These are phyloP conservation scores for Pyrenochaeta sp. DNA, from an alignment of 2,329 filamentous ascomycete genomes.

Conservation along the genomic window DNA sequence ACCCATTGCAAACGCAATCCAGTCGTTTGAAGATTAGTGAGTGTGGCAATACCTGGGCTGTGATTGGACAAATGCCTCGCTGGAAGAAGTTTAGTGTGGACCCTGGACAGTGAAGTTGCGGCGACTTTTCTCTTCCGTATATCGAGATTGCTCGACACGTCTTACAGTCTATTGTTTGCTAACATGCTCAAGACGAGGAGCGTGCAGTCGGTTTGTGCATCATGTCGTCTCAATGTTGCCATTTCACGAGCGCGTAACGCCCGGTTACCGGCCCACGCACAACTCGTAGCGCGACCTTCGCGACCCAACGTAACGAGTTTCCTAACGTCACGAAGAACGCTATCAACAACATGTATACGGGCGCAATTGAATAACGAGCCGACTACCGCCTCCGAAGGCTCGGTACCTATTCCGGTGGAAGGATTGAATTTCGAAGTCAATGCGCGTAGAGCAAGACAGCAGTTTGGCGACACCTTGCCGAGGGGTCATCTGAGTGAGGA, in stretches of 20 bases:
- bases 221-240: slow-evolving; percentile 43
- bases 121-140: slow-evolving; percentile 39
- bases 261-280: slow-evolving; percentile 25
- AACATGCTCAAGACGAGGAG: slow-evolving; percentile 44
- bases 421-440: slow-evolving; percentile 63
- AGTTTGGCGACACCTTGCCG: slow-evolving; percentile 80
- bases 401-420: slow-evolving; percentile 23
- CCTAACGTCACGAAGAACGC: slow-evolving; percentile 28
- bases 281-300: slow-evolving; percentile 15
- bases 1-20: not conserved
- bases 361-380: slow-evolving; percentile 21
- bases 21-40: not conserved
- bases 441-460: slow-evolving; percentile 75
- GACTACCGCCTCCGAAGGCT: not conserved
- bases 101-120: slow-evolving; percentile 29
- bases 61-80: slow-evolving; percentile 30
- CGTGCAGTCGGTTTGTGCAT: slow-evolving; percentile 40
- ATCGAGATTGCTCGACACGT: slow-evolving; percentile 8
- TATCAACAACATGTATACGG: slow-evolving; percentile 27
- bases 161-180: slow-evolving; percentile 7
- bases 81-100: slow-evolving; percentile 30
- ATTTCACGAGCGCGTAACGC: slow-evolving; percentile 36
- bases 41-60: slow-evolving; percentile 2
- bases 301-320: slow-evolving; percentile 17
- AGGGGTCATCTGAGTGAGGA: slow-evolving; percentile 72